Percentiles rank a stretch among this genome's conserved stretches.
Conservation (phyloP, 345 rosid species). For the Hypericum androsaemum region DNA sequence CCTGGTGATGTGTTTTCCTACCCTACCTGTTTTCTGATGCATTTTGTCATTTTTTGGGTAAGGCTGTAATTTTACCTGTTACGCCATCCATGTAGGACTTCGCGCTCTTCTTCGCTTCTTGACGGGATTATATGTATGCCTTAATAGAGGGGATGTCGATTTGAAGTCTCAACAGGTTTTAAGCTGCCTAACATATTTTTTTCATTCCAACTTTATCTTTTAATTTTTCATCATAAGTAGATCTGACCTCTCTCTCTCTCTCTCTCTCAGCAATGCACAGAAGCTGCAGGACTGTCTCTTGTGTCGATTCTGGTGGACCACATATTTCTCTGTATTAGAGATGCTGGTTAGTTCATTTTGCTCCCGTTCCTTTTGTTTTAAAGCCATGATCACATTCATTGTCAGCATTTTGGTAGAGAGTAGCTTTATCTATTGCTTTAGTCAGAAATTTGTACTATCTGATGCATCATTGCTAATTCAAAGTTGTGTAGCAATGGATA, state of each 20-base stretch:
- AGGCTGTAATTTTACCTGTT: too few relatives aligned
- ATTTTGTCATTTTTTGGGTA: too few relatives aligned
- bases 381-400: not conserved
- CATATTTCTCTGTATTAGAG: slow-evolving; percentile 89
- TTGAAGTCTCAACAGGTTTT: slow-evolving; percentile 75
- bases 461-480: too few relatives aligned
- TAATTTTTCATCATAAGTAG: not conserved
- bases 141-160: slow-evolving; percentile 91
- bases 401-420: not conserved
- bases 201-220: slow-evolving; percentile 4
- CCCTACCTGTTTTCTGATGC: not conserved
- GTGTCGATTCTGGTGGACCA: slow-evolving; percentile 93
- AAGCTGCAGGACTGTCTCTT: slow-evolving; percentile 87
- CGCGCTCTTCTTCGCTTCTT: slow-evolving; percentile 97
- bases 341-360: slow-evolving; percentile 56
- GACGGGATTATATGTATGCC: slow-evolving; percentile 84
- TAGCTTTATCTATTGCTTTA: too few relatives aligned
- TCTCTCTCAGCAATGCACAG: slow-evolving; percentile 49
- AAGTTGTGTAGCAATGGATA: too few relatives aligned
- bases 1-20: slow-evolving; percentile 39
- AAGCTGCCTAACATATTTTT: slow-evolving; percentile 4
- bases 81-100: slow-evolving; percentile 36
- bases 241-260: slow-evolving; percentile 3
- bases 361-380: not conserved
- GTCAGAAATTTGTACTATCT: too few relatives aligned